Evolutionary conservation across 306 rosid genomes (phyloP), one percentile per base, ranked within the genome.

Genomic region (Gastrolobium villosum): DNA sequence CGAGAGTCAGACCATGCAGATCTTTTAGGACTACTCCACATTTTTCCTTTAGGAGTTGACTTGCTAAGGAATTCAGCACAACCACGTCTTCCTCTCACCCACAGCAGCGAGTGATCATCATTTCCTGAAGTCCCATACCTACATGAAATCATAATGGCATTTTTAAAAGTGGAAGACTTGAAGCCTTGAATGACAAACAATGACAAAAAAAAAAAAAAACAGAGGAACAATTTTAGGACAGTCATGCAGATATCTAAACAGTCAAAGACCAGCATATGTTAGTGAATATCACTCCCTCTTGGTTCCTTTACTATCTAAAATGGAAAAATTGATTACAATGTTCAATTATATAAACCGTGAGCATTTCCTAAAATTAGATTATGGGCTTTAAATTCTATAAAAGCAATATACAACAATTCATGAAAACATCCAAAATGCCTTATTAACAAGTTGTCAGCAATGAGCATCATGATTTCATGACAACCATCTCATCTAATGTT

Each of bases 1-100:
- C 94, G 98, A 50, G 94, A 89, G 54, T 86, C 83, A 41, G 89
- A 79, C 96, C 91, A 89, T 54, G 86, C 82, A 26, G 86, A 82
- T 35, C 62, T 70, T 59, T 75, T 73, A 71, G 89, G 83, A 79
- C 63, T 74, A 40, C 72, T 82, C 88, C 83, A 68, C 56, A 32
- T 59, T 82, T 88, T 87, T 43, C 79, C 81, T 39, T 64, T 86
- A 31, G 90, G 86, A 74, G 83, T 74, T 39, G 98, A 89, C 84
- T 86, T 89, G 80, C 98, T 81, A 60, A 86, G 90, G 70, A 90
- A 93, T 85, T 93, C 94, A 28, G 91, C 87, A 64, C 74, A 87
- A 39, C 70, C 59, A 39, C 44, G 89, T 50, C 13, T 73, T 74
- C 82, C 72, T 64, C 72, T 74, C 28, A 37, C 45, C 86, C 85